Base-by-base conservation (phyloP, 2,329 filamentous ascomycete genomes). In the Fusarium pseudocircinatum region DNA sequence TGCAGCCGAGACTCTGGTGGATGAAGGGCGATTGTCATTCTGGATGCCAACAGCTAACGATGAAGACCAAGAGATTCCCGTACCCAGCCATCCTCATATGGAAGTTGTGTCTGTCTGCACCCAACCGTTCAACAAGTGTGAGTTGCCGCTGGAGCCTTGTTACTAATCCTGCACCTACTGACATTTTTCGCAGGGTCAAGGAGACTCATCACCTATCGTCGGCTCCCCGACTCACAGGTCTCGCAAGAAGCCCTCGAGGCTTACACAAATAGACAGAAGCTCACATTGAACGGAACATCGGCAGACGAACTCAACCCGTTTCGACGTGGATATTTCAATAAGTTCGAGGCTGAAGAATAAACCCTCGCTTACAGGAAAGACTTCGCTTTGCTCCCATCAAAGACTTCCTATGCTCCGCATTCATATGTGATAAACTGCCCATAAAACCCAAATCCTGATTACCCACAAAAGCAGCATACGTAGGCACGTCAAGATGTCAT, bases 41-140 rank as follows among this genome's bases (percentile, higher is more conserved):
- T 99, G 96, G 96, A 97, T 98, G 94, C 96, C 96, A 1, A 97
- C 95, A 0, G 92, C 94, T 34, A 95, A 94, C 78, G 89, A 94
- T 75, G 89, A 94, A 76, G 88, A 94, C 53, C 89, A 92, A 65
- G 93, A 96, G 79, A 90, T 97, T 28, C 86, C 90, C 0, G 88
- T 96, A 20, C 96, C 96, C 0, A 87, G 86, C 26, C 94, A 98
- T 80, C 92, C 93, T 0, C 90, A 89, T 64, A 84, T 99, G 20
- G 88, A 93, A 77, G 84, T 96, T 30, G 87, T 95, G 26, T 91
- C 88, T 47, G 89, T 95, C 36, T 97, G 95, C 79, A 90, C 93
- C 12, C 96, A 99, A 80, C 87, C 89, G 1, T 99, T 99, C 80
- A 96, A 94, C 79, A 96, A 93, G 83, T 99, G 94, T 94, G 82